Evolutionary conservation across 2,329 filamentous ascomycete species (phyloP).

Genomic region (Truncatella angustata): DNA sequence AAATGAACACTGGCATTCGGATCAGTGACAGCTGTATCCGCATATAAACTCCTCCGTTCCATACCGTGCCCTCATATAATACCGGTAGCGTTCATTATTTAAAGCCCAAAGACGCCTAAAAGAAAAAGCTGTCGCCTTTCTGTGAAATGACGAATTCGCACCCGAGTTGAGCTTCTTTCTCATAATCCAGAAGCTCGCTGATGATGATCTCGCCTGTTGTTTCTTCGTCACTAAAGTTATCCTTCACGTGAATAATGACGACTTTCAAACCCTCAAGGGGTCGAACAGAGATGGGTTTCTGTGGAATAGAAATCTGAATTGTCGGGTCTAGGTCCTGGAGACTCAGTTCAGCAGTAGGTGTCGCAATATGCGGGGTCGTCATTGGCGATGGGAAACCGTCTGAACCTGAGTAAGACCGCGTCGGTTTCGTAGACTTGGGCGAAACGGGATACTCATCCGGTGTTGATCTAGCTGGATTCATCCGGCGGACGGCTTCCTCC

Average conservation of each 20-base stretch:
- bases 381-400: conserved; percentile 33
- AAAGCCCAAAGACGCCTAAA: conserved; percentile 30
- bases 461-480: conserved; percentile 16
- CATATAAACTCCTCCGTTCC: too few species aligned
- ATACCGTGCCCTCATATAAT: neutral
- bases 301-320: conserved; percentile 8
- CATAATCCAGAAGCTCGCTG: conserved; percentile 64
- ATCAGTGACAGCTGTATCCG: too few species aligned
- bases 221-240: conserved; percentile 72
- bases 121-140: conserved; percentile 58
- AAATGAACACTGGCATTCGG: too few species aligned
- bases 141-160: conserved; percentile 76
- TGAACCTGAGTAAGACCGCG: conserved; percentile 13
- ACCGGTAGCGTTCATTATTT: neutral
- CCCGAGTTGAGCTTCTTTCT: conserved; percentile 64
- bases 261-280: conserved; percentile 73
- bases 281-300: conserved; percentile 21
- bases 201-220: conserved; percentile 66
- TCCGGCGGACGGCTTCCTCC: conserved; percentile 23
- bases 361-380: conserved; percentile 43
- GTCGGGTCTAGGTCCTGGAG: conserved; percentile 34
- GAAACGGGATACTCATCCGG: conserved; percentile 47
- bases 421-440: conserved; percentile 43
- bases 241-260: conserved; percentile 93
- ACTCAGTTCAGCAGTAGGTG: conserved; percentile 46